These are phyloP conservation scores for Metschnikowia picachoensis DNA, from an alignment of 805 yeast genomes.

Conservation along the genomic window DNA sequence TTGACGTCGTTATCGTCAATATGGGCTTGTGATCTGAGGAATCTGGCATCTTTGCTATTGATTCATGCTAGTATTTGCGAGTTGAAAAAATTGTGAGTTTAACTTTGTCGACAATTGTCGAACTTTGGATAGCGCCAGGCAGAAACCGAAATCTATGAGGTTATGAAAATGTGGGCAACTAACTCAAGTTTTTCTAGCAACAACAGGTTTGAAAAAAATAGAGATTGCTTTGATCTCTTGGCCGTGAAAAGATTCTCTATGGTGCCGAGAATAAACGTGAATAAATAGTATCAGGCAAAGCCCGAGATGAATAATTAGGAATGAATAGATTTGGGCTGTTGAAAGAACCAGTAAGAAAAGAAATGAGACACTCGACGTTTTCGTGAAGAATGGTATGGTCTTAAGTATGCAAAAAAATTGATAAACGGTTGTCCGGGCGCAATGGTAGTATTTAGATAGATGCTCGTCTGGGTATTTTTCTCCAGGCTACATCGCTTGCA, in stretches of 20 bases:
- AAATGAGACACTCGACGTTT: neutral
- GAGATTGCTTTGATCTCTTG: neutral
- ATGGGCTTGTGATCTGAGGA: slow-evolving; percentile 15
- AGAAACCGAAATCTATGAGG: too few relatives aligned
- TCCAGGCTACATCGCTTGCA: slow-evolving; percentile 10
- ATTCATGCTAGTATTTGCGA: slow-evolving; percentile 8
- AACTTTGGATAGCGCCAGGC: too few relatives aligned
- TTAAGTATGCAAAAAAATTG: neutral
- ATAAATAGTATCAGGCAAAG: too few relatives aligned
- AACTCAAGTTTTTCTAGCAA: too few relatives aligned
- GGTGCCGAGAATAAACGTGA: too few relatives aligned
- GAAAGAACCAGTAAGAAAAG: neutral
- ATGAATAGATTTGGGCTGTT: neutral
- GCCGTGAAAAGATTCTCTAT: neutral
- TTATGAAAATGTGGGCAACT: too few relatives aligned
- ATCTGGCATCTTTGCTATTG: neutral
- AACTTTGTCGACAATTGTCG: too few relatives aligned
- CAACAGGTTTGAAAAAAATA: neutral
- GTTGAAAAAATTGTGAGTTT: too few relatives aligned
- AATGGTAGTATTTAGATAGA: slow-evolving; percentile 1
- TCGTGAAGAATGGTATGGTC: neutral
- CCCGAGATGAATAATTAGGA: neutral
- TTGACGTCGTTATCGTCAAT: slow-evolving; percentile 18
- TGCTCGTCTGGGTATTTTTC: slow-evolving; percentile 4
- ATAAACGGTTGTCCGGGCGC: neutral